phyloP scores from a whole-genome alignment of 139 green algal species.

The Volvox africanus region DNA sequence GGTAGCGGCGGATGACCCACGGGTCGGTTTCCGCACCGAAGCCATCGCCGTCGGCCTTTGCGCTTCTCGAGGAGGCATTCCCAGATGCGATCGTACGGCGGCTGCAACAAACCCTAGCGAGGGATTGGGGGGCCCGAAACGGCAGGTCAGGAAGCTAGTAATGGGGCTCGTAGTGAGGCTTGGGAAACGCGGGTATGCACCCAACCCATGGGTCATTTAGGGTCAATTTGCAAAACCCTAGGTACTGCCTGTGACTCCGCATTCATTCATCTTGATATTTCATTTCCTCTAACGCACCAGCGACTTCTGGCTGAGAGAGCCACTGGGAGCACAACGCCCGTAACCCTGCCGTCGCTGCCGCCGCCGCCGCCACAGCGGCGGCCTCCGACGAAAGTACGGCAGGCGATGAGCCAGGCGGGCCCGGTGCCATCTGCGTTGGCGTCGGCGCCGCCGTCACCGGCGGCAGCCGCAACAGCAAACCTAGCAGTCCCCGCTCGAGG shows the following conservation, averaged over 20 bases:
- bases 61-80: neutral
- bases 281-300: too few species aligned
- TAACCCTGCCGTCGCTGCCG: neutral
- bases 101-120: neutral
- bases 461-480: neutral
- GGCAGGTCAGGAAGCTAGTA: too few species aligned
- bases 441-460: too few species aligned
- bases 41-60: too few species aligned
- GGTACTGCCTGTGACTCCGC: too few species aligned
- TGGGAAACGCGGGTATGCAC: too few species aligned
- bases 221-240: too few species aligned
- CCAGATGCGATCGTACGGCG: neutral
- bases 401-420: neutral
- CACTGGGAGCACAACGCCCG: neutral
- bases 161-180: too few species aligned
- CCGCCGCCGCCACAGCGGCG: neutral
- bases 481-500: constrained; percentile 6
- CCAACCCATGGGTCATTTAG: too few species aligned
- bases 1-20: neutral
- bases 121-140: too few species aligned
- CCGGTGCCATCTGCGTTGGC: neutral
- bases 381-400: neutral
- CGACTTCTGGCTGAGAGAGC: neutral
- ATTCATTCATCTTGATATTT: too few species aligned
- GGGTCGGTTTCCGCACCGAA: neutral